phyloP scores from a whole-genome alignment of 1,284 basidiomycete genomes.

The Fistulina hepatica region DNA sequence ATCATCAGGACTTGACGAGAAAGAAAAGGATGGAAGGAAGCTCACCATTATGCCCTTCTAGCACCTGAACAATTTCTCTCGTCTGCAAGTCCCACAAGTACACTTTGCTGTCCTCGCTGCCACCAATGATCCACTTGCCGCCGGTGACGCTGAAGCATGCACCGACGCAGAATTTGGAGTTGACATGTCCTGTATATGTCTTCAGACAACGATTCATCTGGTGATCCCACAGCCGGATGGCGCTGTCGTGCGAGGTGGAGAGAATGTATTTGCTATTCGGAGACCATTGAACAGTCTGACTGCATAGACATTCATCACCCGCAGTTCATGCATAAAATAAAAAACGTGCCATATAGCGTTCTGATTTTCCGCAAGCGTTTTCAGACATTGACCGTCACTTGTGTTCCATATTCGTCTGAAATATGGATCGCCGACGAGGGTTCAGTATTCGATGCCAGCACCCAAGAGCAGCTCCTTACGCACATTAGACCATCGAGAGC shows the following conservation, averaged over 20 bases:
- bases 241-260: slow-evolving; percentile 83
- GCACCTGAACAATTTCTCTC: slow-evolving; percentile 65
- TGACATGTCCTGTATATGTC: slow-evolving; percentile 77
- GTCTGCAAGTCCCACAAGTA: slow-evolving; percentile 91
- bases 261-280: slow-evolving; percentile 92
- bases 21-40: background rate
- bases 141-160: slow-evolving; percentile 76
- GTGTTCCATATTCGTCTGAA: slow-evolving; percentile 91
- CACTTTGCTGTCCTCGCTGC: slow-evolving; percentile 84
- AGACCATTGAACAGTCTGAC: slow-evolving; percentile 84
- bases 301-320: slow-evolving; percentile 19
- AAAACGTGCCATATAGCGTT: slow-evolving; percentile 70
- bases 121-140: slow-evolving; percentile 83
- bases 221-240: slow-evolving; percentile 92
- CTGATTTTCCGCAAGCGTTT: slow-evolving; percentile 88
- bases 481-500: slow-evolving; percentile 92
- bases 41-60: slow-evolving; percentile 69
- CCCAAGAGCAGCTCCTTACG: no score
- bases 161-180: slow-evolving; percentile 68
- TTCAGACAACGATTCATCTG: slow-evolving; percentile 87
- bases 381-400: slow-evolving; percentile 86
- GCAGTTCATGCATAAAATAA: background rate
- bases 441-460: slow-evolving; percentile 5
- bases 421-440: slow-evolving; percentile 6
- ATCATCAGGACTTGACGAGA: slow-evolving; percentile 1